phyloP scores from a whole-genome alignment of 805 yeast species.

The Starmera pachycereana region DNA sequence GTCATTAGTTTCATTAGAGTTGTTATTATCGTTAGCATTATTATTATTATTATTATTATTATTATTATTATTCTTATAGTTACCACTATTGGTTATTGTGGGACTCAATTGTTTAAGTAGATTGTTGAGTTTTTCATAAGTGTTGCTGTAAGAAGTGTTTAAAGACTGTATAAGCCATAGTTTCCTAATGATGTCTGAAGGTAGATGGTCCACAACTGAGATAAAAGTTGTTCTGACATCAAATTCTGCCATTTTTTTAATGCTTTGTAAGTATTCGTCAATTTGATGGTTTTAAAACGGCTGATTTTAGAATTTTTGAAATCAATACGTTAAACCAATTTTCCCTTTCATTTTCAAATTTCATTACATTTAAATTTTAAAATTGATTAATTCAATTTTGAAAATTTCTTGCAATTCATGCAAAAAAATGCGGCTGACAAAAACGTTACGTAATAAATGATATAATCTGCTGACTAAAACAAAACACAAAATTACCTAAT shows the following conservation, averaged over 20 bases:
- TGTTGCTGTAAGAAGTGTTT: slow-evolving; percentile 15
- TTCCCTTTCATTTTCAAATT: too few relatives aligned
- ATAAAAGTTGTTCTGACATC: slow-evolving; percentile 30
- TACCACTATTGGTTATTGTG: slow-evolving; percentile 1
- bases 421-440: too few relatives aligned
- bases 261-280: too few relatives aligned
- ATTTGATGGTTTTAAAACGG: too few relatives aligned
- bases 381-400: too few relatives aligned
- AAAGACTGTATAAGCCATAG: slow-evolving; percentile 30
- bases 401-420: too few relatives aligned
- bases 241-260: slow-evolving; percentile 8
- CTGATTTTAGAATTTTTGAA: not conserved
- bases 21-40: slow-evolving; percentile 4
- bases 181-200: slow-evolving; percentile 31
- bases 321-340: too few relatives aligned
- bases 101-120: slow-evolving; percentile 5
- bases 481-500: too few relatives aligned
- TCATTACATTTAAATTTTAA: too few relatives aligned
- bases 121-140: slow-evolving; percentile 8
- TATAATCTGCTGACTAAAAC: too few relatives aligned
- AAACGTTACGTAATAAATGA: too few relatives aligned
- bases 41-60: slow-evolving; percentile 2
- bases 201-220: slow-evolving; percentile 30
- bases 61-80: not conserved
- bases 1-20: slow-evolving; percentile 1